A percentile compares a stretch with the other conserved stretches of the same genome.
Conservation (phyloP, 2,329 filamentous ascomycete genomes). For the Metarhizium sp. region DNA sequence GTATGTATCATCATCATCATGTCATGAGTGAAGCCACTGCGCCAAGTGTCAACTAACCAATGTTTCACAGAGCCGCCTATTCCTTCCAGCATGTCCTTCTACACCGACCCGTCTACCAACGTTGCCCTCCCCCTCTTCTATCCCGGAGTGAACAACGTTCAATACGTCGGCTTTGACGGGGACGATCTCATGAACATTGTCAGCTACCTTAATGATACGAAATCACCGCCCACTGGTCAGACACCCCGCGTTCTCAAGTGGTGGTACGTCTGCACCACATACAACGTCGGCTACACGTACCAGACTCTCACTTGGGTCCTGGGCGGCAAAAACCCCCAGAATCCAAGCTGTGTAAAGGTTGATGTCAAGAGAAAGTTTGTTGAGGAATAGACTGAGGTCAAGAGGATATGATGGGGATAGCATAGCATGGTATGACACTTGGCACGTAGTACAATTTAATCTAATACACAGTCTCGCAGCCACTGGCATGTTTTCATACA, state of each 20-base stretch:
- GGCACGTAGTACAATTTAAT: too few relatives aligned
- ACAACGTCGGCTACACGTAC: slow-evolving; percentile 11
- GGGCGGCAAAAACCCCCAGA: slow-evolving; percentile 11
- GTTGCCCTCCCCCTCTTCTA: slow-evolving; percentile 12
- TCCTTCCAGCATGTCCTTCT: slow-evolving; percentile 10
- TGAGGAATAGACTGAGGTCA: background rate
- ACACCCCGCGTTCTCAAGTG: slow-evolving; percentile 6
- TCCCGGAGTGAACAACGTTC: slow-evolving; percentile 10
- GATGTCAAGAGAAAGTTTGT: slow-evolving; percentile 12
- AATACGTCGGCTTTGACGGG: slow-evolving; percentile 15
- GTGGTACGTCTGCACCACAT: slow-evolving; percentile 13
- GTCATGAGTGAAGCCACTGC: too few relatives aligned
- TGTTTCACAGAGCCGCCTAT: background rate
- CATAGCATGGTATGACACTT: too few relatives aligned
- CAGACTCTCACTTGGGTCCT: slow-evolving; percentile 11
- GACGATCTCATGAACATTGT: slow-evolving; percentile 7
- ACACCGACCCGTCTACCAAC: slow-evolving; percentile 13
- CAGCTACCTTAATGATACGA: slow-evolving; percentile 12
- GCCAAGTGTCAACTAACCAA: background rate
- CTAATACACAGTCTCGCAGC: too few relatives aligned
- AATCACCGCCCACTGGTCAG: slow-evolving; percentile 1
- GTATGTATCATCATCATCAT: background rate
- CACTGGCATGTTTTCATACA: too few relatives aligned
- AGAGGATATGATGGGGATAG: too few relatives aligned
- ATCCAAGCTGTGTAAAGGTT: slow-evolving; percentile 15